Percentiles rank a stretch among this genome's conserved stretches.
These are phyloP conservation scores for Pythium guiyangense DNA, from an alignment of 352 stramenopile species.

Conservation along the genomic window DNA sequence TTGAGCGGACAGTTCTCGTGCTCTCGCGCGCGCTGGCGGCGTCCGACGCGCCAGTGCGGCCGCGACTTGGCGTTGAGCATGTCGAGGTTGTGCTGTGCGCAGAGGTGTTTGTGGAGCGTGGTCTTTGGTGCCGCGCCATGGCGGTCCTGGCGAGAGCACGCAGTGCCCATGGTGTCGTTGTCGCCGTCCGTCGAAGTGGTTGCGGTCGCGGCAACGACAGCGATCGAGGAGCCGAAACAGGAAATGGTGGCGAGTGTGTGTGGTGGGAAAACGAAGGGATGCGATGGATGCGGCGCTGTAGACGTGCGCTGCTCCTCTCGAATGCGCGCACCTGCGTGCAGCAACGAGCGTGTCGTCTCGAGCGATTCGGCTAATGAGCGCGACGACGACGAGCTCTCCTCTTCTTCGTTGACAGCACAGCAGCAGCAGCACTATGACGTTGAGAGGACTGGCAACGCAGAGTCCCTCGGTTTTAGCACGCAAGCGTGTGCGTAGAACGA, in stretches of 20 bases:
- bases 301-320: too few relatives aligned
- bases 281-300: too few relatives aligned
- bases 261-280: neutral
- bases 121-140: neutral
- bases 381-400: too few relatives aligned
- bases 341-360: too few relatives aligned
- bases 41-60: slow-evolving; percentile 11
- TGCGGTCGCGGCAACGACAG: neutral
- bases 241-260: slow-evolving; percentile 6
- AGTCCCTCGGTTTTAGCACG: too few relatives aligned
- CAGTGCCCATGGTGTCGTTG: slow-evolving; percentile 25
- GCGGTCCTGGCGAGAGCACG: slow-evolving; percentile 30
- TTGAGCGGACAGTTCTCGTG: neutral
- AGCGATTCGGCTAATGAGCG: too few relatives aligned
- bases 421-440: too few relatives aligned
- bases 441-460: too few relatives aligned
- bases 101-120: slow-evolving; percentile 1
- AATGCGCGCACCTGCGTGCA: too few relatives aligned
- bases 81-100: too few relatives aligned
- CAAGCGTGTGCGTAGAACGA: too few relatives aligned
- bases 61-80: neutral
- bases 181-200: neutral
- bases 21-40: slow-evolving; percentile 4
- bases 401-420: too few relatives aligned
- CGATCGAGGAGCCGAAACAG: slow-evolving; percentile 1